phyloP scores from a whole-genome alignment of 2,329 filamentous ascomycete species.

The Aschersonia sp. region DNA sequence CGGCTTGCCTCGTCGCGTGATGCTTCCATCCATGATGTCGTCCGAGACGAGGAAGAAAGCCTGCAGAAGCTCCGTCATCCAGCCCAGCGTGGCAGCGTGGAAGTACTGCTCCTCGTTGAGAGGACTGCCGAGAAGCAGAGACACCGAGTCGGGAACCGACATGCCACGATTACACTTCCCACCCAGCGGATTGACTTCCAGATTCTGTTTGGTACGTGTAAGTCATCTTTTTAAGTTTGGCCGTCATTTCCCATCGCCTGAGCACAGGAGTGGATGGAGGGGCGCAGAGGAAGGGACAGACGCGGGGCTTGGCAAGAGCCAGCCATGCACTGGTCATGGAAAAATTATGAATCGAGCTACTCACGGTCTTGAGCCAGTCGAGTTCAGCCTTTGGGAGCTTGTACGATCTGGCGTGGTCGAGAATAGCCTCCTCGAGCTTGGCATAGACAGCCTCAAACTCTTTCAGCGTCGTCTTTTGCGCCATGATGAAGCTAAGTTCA shows the following conservation, averaged over 20 bases:
- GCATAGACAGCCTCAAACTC: conserved; percentile 89
- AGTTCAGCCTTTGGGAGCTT: conserved; percentile 69
- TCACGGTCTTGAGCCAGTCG: conserved; percentile 75
- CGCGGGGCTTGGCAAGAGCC: not conserved
- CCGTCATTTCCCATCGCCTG: too few species aligned
- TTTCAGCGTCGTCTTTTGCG: conserved; percentile 60
- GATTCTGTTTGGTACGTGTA: conserved; percentile 35
- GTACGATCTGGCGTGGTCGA: conserved; percentile 66
- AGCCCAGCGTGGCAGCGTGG: conserved; percentile 75
- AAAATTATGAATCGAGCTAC: not conserved
- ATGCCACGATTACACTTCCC: conserved; percentile 99
- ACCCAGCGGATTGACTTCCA: conserved; percentile 77
- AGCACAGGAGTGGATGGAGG: too few species aligned
- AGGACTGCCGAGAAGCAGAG: conserved; percentile 57
- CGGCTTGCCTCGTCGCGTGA: conserved; percentile 84
- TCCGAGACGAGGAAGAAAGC: conserved; percentile 98
- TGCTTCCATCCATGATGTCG: conserved; percentile 95
- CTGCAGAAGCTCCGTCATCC: conserved; percentile 96
- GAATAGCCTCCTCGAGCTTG: conserved; percentile 67
- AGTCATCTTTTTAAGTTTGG: too few species aligned
- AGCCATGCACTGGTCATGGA: too few species aligned
- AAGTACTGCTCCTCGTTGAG: conserved; percentile 78
- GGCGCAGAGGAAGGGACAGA: not conserved
- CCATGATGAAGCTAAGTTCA: conserved; percentile 26
- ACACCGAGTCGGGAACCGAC: conserved; percentile 85